Conservation (phyloP, 2,329 filamentous ascomycete genomes). For the Colletotrichum simmondsii region DNA sequence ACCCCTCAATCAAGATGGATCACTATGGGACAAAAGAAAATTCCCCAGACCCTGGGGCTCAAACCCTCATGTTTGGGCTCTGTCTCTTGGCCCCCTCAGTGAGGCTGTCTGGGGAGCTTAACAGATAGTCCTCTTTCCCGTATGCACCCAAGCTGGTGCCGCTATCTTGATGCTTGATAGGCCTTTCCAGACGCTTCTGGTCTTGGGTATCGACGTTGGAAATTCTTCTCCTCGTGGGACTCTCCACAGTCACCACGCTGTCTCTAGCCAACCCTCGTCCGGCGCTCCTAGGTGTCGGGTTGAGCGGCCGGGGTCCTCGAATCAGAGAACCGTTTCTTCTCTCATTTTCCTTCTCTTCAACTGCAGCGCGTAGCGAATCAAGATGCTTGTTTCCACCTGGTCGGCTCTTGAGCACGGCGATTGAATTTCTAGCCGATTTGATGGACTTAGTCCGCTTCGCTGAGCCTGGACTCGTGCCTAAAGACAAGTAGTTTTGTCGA, state of each 20-base stretch:
- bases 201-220: not conserved
- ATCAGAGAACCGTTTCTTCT: not conserved
- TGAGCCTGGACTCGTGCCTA: slow-evolving; percentile 38
- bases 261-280: slow-evolving; percentile 14
- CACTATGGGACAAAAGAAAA: slow-evolving; percentile 15
- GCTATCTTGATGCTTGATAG: slow-evolving; percentile 39
- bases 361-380: not conserved
- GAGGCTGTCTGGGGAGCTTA: slow-evolving; percentile 52
- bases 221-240: not conserved
- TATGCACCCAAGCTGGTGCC: slow-evolving; percentile 55
- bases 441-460: slow-evolving; percentile 13
- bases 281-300: slow-evolving; percentile 13
- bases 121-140: slow-evolving; percentile 57
- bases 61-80: slow-evolving; percentile 41
- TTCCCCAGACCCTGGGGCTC: slow-evolving; percentile 19
- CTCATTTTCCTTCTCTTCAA: slow-evolving; percentile 33
- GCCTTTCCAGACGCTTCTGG: not conserved
- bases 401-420: slow-evolving; percentile 16
- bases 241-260: not conserved
- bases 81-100: not conserved
- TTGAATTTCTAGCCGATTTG: slow-evolving; percentile 17
- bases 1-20: not conserved
- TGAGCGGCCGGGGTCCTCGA: slow-evolving; percentile 6
- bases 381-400: not conserved
- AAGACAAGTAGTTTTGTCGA: slow-evolving; percentile 56